Percentiles rank a stretch among this genome's conserved stretches.
phyloP scores from a whole-genome alignment of 768 basidiomycete genomes.

The Boletus patriciae region DNA sequence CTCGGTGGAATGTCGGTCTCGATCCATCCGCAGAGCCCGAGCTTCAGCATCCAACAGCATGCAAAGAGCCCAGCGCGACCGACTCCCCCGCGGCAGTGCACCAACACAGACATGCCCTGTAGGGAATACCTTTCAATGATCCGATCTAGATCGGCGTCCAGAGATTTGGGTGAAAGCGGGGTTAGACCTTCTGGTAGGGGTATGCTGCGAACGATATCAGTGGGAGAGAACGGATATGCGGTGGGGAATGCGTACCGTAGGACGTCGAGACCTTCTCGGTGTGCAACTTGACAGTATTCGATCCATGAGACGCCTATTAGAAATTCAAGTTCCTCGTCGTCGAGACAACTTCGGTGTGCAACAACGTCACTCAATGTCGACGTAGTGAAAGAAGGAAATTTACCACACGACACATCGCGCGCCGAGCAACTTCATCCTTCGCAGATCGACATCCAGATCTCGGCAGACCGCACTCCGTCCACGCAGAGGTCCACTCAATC shows the following conservation, averaged over 20 bases:
- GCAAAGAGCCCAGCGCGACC: slow-evolving; percentile 92
- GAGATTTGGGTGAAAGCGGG: slow-evolving; percentile 53
- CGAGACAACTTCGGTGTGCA: slow-evolving; percentile 61
- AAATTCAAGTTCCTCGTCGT: slow-evolving; percentile 78
- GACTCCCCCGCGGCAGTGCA: slow-evolving; percentile 93
- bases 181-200: slow-evolving; percentile 90
- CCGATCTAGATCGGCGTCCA: slow-evolving; percentile 66
- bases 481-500: slow-evolving; percentile 70
- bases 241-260: slow-evolving; percentile 52
- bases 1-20: slow-evolving; percentile 23
- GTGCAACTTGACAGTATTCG: slow-evolving; percentile 66
- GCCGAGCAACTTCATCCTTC: slow-evolving; percentile 68
- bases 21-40: slow-evolving; percentile 83
- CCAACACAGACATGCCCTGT: slow-evolving; percentile 66
- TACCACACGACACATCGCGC: slow-evolving; percentile 85
- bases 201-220: slow-evolving; percentile 47
- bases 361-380: background rate
- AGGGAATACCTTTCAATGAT: slow-evolving; percentile 75
- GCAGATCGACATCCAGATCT: slow-evolving; percentile 74
- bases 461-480: slow-evolving; percentile 83
- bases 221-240: background rate
- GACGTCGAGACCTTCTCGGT: slow-evolving; percentile 69
- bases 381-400: background rate
- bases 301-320: slow-evolving; percentile 80
- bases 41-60: slow-evolving; percentile 88